Evolutionary conservation across 306 rosid genomes (phyloP), one percentile per base, ranked within the genome.

Genomic region (Gastrolobium villosum): DNA sequence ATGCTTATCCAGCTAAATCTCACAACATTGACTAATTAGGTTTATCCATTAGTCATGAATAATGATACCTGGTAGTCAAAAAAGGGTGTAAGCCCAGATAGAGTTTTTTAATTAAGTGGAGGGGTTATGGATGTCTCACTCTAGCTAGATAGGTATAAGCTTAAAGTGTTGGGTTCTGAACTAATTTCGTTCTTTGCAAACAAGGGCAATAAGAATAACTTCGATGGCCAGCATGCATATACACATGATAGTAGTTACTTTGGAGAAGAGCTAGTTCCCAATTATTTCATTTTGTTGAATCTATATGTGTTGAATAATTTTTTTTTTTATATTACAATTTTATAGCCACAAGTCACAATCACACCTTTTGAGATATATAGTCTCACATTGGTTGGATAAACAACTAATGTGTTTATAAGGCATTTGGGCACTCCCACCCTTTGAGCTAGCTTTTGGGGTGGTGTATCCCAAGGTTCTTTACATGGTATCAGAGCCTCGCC

Each of bases 1-100:
- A 39, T 63, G 70, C n/a, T 37, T 36, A 36, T 36, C 35, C 67
- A 13, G 2, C 26, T 20, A 20, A 7, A 6, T 57, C 50, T 43
- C 34, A 62, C 45, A n/a, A n/a, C 68, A 14, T 53, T 53, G 61
- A 35, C 63, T 49, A 68, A 70, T 36, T 37, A 37, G 50, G 76
- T 34, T 53, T 37, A 53, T 49, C 75, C 75, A 13, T 70, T 35
- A 65, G 13, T 14, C 45, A 44, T 28, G 56, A 45, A 20, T 64
- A 39, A 64, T 7, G 6, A 45, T 10, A 30, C 41, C 15, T 10
- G 28, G 11, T 35, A 66, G 72, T 66, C 28, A 45, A 68, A 26
- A 66, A 66, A 11, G 9, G 30, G 26, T 66, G 10, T 39, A 44
- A 66, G 0, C 13, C 34, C 35, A 64, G 8, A 57, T 5, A n/a